Percentiles rank a stretch among this genome's conserved stretches.
phyloP scores from a whole-genome alignment of 345 rosid genomes.

The Ailanthus altissimus region DNA sequence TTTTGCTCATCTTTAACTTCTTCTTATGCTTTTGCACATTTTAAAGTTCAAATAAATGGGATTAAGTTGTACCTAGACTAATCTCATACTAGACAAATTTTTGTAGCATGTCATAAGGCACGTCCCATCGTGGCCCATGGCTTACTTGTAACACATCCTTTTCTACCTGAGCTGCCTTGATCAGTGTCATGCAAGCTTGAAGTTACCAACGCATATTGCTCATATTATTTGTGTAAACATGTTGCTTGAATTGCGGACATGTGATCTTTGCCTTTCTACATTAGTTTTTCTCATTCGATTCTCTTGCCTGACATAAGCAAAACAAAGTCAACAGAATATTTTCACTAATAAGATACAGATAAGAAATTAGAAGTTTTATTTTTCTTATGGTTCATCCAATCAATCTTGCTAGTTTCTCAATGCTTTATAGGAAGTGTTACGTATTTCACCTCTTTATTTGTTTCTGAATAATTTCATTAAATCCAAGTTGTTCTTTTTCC shows the following conservation, averaged over 20 bases:
- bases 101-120: neutral
- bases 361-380: neutral
- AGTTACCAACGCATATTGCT: neutral
- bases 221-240: neutral
- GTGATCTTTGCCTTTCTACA: neutral
- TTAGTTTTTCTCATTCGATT: neutral
- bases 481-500: neutral
- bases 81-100: neutral
- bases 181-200: neutral
- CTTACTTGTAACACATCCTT: constrained; percentile 6
- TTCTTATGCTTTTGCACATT: constrained; percentile 1
- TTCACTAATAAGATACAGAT: neutral
- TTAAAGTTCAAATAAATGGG: neutral
- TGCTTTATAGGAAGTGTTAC: neutral
- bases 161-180: neutral
- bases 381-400: neutral
- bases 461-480: neutral
- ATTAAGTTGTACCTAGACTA: neutral
- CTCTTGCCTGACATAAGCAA: neutral
- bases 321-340: neutral
- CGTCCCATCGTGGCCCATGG: constrained; percentile 9
- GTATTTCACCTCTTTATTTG: neutral
- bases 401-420: neutral
- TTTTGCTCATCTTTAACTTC: neutral
- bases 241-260: neutral